Evolutionary conservation across 176 grass and related monocot genomes (phyloP), one percentile per base, ranked within the genome.

Genomic region (Miscanthus lutarioriparius): DNA sequence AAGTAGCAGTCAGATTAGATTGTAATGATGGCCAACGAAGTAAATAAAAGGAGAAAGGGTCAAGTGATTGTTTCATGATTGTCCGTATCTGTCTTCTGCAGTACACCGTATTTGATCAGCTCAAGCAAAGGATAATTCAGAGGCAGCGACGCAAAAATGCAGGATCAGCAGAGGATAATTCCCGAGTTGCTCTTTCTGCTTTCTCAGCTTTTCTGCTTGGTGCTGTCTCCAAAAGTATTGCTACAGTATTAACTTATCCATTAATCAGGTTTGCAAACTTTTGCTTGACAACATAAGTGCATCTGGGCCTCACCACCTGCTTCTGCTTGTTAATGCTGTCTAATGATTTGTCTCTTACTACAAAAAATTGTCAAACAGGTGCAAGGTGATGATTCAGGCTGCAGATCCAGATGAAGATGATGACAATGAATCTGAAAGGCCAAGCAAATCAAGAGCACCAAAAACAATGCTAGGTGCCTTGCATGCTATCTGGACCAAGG

Each of bases 341-440:
- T 10, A 63, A 27, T 45, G 4, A 76, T 49, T 84, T 22, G 61
- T 66, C 64, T 76, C 26, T 44, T 64, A 30, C 61, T 61, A 36
- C 20, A 75, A 72, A 58, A 43, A 64, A 47, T 49, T 72, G 58
- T 40, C 32, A 62, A 88, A 82, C 76, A 93, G 97, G 90, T 99
- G 97, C 81, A 99, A 99, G 84, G 90, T 94, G 66, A 96, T 99
- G 97, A 99, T 99, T 86, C 93, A 99, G 62, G 88, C 93, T 32
- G 89, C 93, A 22, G 71, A 89, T 64, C 65, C 87, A 9, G 83
- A 86, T 84, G 86, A 92, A 1, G 80, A 92, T 14, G 89, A 84
- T 45, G 71, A 92, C 1, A 43, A 88, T 28, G 86, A 77, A n/a
- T 74, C 85, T 15, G 64, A 91, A 39, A 85, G 72, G 14, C 35